Base-by-base conservation (phyloP, 1,284 basidiomycete genomes). In the Melampsora americana region DNA sequence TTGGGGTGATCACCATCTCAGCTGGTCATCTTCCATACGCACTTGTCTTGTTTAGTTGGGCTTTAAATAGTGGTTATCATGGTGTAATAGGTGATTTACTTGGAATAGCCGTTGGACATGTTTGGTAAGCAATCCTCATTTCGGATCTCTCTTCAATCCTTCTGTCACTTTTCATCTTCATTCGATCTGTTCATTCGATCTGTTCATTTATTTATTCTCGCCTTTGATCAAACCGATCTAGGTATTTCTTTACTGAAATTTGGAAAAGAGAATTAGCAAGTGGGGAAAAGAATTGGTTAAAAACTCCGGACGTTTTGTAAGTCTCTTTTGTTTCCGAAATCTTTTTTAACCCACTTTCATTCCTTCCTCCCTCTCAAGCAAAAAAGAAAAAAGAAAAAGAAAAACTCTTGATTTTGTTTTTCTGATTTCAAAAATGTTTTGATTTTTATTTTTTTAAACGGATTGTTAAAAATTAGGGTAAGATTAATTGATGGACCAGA, bases 1-100 rank as follows among this genome's bases (percentile, higher is more conserved):
- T 99, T 80, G 95, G 96, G 2, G 85, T 98, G 39, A 86, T 99
- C 79, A 95, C 92, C 4, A 93, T 99, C 81, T 92, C 92, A 0
- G 95, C 95, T 0, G 93, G 95, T 0, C 98, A 99, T 84, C 88
- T 99, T 5, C 95, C 96, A 0, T 85, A 95, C 70, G 91, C 92
- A 0, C 88, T 98, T 50, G 91, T 95, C 30, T 90, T 86, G 0
- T 92, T 97, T 80, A 84, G 83, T n/a, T 98, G 94, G 93, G 84
- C 94, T 39, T 85, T 98, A 46, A 92, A 91, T 79, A 92, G 92
- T 77, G 78, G 79, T 2, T 61, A 78, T 30, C 77, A 78, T 28
- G 80, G 79, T 9, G 78, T 81, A 39, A 78, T 81, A 53, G 78
- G 81, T 32, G 78, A 79, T 32, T 78, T 85, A 80, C 78, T 86